A percentile compares a stretch with the other conserved stretches of the same genome.
Conservation (phyloP, 495 filamentous ascomycete genomes). For the Staphylotrichum tortipilum region DNA sequence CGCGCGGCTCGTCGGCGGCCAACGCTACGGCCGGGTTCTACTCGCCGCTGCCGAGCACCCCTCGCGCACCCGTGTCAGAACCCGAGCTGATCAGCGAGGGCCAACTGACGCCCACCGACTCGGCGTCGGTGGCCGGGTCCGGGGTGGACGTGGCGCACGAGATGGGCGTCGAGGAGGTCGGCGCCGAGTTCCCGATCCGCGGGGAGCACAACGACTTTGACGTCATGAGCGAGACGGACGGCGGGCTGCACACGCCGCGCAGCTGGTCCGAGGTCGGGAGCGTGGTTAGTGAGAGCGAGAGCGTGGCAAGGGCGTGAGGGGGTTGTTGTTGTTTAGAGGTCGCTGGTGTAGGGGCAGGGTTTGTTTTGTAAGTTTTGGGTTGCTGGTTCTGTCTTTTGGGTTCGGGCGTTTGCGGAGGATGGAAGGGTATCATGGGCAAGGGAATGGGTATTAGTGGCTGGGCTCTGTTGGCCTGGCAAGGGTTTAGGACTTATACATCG, state of each 20-base stretch:
- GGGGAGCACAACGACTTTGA: constrained; percentile 37
- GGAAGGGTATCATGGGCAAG: not conserved
- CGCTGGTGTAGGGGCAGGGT: no score
- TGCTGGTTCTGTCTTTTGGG: not conserved
- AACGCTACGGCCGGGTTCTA: constrained; percentile 35
- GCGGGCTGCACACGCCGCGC: constrained; percentile 53
- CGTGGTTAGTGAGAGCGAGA: constrained; percentile 53
- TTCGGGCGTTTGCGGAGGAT: not conserved
- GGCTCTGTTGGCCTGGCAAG: not conserved
- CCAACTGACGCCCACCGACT: constrained; percentile 44
- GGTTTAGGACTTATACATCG: no score
- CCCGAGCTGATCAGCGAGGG: constrained; percentile 38
- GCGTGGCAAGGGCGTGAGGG: constrained; percentile 22
- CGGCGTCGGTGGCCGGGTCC: constrained; percentile 36
- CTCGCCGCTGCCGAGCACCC: constrained; percentile 40
- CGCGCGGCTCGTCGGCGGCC: constrained; percentile 31
- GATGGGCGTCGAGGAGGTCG: constrained; percentile 26
- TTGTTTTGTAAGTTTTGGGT: not conserved
- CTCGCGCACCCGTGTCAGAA: constrained; percentile 31
- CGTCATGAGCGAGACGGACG: constrained; percentile 58
- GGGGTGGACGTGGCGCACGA: constrained; percentile 23
- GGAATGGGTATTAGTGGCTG: not conserved
- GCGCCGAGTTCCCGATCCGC: constrained; percentile 20
- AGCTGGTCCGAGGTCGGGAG: constrained; percentile 78
- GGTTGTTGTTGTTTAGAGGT: no score